Evolutionary conservation across 1,284 basidiomycete genomes (phyloP).

Genomic region (Mycosarcoma mackinlayi): DNA sequence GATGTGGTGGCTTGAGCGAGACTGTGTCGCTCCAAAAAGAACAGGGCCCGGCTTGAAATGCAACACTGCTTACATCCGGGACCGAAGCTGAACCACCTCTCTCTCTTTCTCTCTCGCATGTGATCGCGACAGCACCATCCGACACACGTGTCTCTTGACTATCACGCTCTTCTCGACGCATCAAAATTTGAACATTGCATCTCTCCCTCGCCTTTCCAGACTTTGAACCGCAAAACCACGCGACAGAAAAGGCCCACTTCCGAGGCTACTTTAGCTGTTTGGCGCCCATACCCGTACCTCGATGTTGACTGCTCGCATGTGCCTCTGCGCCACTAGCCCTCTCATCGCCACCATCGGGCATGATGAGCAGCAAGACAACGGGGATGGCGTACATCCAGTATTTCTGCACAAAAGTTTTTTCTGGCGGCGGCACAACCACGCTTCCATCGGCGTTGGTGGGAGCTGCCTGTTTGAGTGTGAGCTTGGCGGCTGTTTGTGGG

Average conservation of each 20-base stretch:
- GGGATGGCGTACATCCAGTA: slow-evolving; percentile 61
- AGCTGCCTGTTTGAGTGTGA: slow-evolving; percentile 9
- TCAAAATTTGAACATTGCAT: no score
- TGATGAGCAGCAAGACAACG: slow-evolving; percentile 40
- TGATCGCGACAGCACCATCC: no score
- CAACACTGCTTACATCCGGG: no score
- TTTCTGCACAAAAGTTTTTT: slow-evolving; percentile 52
- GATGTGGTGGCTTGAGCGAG: no score
- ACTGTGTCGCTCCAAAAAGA: no score
- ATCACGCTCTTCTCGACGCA: no score
- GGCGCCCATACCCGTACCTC: slow-evolving; percentile 17
- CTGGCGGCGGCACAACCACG: slow-evolving; percentile 16
- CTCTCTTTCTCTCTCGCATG: no score
- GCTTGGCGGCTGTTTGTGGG: background rate
- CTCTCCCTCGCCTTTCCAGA: no score
- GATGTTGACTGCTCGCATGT: slow-evolving; percentile 9
- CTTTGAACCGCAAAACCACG: no score
- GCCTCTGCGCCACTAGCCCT: slow-evolving; percentile 19
- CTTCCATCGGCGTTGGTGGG: slow-evolving; percentile 47
- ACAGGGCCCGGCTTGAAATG: no score
- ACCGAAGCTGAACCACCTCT: no score
- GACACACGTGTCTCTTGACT: no score
- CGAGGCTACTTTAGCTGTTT: slow-evolving; percentile 13
- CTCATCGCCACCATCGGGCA: slow-evolving; percentile 44
- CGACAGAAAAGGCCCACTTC: background rate